phyloP scores from a whole-genome alignment of 78 protist species.

The Emiliania huxleyi region DNA sequence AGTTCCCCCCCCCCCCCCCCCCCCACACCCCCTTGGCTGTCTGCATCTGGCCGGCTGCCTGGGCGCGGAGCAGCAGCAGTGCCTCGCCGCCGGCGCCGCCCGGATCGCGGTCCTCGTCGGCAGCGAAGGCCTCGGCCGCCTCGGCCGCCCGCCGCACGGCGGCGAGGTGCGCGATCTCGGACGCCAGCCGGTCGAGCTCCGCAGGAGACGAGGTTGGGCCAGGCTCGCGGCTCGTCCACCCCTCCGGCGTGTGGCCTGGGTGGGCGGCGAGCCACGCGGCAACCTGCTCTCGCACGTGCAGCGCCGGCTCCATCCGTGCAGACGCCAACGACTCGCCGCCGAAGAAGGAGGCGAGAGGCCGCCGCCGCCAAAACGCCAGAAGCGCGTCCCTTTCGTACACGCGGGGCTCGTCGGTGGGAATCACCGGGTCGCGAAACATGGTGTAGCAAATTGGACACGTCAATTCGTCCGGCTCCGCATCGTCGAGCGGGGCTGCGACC shows the following conservation, averaged over 20 bases:
- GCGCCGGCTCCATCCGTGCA: neutral
- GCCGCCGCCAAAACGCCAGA: neutral
- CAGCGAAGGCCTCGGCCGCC: neutral
- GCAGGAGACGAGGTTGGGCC: neutral
- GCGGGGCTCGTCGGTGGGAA: neutral
- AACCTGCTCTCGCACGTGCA: neutral
- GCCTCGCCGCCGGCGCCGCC: neutral
- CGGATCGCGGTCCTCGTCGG: neutral
- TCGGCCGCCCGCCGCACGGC: neutral
- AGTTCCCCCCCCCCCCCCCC: too few species aligned
- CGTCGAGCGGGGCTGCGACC: neutral
- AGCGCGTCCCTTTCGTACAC: neutral
- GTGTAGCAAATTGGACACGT: neutral
- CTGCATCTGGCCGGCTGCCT: too few species aligned
- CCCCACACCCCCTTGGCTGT: too few species aligned
- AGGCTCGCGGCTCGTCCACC: neutral
- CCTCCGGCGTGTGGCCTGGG: neutral
- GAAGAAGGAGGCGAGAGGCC: neutral
- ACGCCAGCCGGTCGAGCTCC: neutral
- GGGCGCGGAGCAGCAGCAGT: too few species aligned
- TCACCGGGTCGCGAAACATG: neutral
- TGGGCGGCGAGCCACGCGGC: neutral
- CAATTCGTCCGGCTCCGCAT: neutral
- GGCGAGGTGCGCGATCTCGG: neutral
- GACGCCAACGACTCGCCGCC: neutral